Conservation (phyloP, 1,139 yeast species). For the Lodderomyces margitis region DNA sequence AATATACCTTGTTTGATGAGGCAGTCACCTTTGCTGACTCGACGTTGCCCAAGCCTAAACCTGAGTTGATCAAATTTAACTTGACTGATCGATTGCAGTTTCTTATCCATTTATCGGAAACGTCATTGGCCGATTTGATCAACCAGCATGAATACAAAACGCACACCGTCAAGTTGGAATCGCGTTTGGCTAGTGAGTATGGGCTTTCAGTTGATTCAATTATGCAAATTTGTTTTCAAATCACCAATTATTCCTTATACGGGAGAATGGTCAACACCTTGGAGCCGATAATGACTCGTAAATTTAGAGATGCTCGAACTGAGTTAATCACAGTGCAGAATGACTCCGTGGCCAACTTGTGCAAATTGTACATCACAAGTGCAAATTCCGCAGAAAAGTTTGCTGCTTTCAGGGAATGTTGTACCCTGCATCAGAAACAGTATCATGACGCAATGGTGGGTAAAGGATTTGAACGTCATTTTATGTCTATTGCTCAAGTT, state of each 20-base stretch:
- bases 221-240: conserved; percentile 65
- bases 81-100: conserved; percentile 45
- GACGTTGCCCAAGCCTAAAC: conserved; percentile 41
- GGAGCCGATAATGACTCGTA: conserved; percentile 73
- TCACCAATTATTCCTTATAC: conserved; percentile 69
- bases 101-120: conserved; percentile 68
- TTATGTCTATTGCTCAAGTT: conserved; percentile 57
- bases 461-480: conserved; percentile 68
- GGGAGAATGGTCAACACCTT: conserved; percentile 66
- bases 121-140: conserved; percentile 71
- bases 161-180: conserved; percentile 37
- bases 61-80: conserved; percentile 44
- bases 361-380: conserved; percentile 59
- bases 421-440: conserved; percentile 49
- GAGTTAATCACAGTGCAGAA: conserved; percentile 66
- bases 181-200: conserved; percentile 48
- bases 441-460: conserved; percentile 58
- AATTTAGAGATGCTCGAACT: conserved; percentile 65
- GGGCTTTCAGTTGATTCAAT: conserved; percentile 63
- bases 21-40: conserved; percentile 37
- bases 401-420: conserved; percentile 50
- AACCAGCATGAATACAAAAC: conserved; percentile 65
- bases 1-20: conserved; percentile 60
- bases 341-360: conserved; percentile 49
- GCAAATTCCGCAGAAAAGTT: conserved; percentile 48